phyloP scores from a whole-genome alignment of 495 filamentous ascomycete species.

The Hypoxylon intermedium region DNA sequence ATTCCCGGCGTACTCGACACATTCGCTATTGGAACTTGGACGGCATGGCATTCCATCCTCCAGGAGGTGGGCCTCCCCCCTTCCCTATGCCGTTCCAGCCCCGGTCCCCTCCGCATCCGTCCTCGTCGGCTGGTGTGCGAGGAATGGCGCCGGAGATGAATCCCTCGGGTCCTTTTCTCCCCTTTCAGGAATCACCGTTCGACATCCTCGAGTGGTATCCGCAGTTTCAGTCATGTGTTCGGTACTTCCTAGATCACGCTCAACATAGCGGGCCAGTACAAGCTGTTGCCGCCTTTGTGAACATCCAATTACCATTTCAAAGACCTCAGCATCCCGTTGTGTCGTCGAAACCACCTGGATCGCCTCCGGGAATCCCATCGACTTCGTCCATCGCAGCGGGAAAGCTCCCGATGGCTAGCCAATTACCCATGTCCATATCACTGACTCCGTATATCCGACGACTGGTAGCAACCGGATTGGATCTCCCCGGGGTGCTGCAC shows the following conservation, averaged over 20 bases:
- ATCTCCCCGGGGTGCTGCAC: conserved; percentile 81
- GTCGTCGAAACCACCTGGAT: conserved; percentile 42
- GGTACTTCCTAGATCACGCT: conserved; percentile 91
- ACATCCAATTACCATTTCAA: conserved; percentile 79
- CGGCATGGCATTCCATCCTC: conserved; percentile 39
- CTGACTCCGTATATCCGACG: conserved; percentile 90
- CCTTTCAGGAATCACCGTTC: conserved; percentile 58
- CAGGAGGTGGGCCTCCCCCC: conserved; percentile 27
- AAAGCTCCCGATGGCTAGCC: conserved; percentile 36
- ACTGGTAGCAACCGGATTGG: conserved; percentile 89
- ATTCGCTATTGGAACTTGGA: conserved; percentile 6
- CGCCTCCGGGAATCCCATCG: conserved; percentile 37
- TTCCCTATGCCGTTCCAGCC: conserved; percentile 38
- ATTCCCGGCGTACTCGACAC: conserved; percentile 11
- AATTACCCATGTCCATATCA: conserved; percentile 62
- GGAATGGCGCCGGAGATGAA: conserved; percentile 30
- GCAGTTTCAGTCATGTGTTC: conserved; percentile 87
- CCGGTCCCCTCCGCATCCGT: conserved; percentile 35
- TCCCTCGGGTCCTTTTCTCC: conserved; percentile 33
- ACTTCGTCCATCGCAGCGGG: conserved; percentile 37
- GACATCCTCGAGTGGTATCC: conserved; percentile 96
- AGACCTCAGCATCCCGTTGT: conserved; percentile 46
- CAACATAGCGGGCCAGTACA: conserved; percentile 85
- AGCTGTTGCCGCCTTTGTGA: conserved; percentile 88
- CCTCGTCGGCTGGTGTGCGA: conserved; percentile 21